These are phyloP conservation scores for Hygrophorus pudorinus DNA, from an alignment of 768 basidiomycete species.

Conservation along the genomic window DNA sequence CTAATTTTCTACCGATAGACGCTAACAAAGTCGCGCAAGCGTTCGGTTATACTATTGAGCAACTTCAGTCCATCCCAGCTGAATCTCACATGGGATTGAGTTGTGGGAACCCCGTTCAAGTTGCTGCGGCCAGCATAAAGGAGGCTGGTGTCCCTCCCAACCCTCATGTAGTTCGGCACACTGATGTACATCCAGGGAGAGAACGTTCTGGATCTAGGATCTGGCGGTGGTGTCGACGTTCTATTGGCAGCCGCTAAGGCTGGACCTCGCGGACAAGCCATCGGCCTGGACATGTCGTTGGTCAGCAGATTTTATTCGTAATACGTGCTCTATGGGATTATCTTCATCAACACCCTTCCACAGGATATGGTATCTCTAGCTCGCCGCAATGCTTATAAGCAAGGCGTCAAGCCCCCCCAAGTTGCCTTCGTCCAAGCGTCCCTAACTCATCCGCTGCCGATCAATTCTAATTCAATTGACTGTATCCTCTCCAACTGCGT, in stretches of 20 bases:
- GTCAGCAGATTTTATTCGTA: slow-evolving; percentile 19
- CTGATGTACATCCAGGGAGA: slow-evolving; percentile 35
- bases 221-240: slow-evolving; percentile 46
- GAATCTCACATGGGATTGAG: slow-evolving; percentile 39
- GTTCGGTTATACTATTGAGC: slow-evolving; percentile 37
- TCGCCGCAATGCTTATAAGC: slow-evolving; percentile 31
- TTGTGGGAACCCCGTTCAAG: slow-evolving; percentile 50
- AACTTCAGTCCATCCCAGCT: slow-evolving; percentile 32
- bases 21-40: slow-evolving; percentile 27
- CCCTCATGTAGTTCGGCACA: too few species aligned
- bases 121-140: slow-evolving; percentile 33
- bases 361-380: slow-evolving; percentile 45
- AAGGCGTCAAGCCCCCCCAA: slow-evolving; percentile 34
- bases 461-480: slow-evolving; percentile 37
- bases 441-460: slow-evolving; percentile 35
- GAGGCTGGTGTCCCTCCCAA: slow-evolving; percentile 20
- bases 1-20: slow-evolving; percentile 12
- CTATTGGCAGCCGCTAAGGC: slow-evolving; percentile 42
- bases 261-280: slow-evolving; percentile 36
- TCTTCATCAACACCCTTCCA: background rate
- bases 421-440: slow-evolving; percentile 38
- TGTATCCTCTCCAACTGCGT: slow-evolving; percentile 52
- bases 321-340: background rate
- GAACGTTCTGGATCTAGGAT: slow-evolving; percentile 45
- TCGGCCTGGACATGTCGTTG: slow-evolving; percentile 45